Percentiles rank a stretch among this genome's conserved stretches.
Conservation (phyloP, 1,139 yeast species). For the Blastobotrys indianensis region DNA sequence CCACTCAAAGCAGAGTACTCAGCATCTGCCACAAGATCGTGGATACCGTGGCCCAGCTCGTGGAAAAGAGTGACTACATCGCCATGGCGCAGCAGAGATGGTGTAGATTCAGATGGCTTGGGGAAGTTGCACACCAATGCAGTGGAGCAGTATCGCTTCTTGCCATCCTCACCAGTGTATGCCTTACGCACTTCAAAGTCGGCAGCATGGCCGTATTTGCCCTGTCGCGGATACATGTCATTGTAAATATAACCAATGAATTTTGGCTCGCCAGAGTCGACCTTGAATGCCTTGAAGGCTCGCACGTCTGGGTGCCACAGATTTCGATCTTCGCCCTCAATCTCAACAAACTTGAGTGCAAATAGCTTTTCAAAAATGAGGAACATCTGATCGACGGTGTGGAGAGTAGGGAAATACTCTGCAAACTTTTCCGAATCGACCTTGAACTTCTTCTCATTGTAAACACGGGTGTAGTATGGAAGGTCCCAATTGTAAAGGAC, state of each 20-base stretch:
- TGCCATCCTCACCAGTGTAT: constrained; percentile 43
- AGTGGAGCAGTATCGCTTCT: constrained; percentile 61
- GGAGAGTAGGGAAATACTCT: constrained; percentile 71
- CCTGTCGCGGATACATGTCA: constrained; percentile 79
- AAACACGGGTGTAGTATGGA: constrained; percentile 55
- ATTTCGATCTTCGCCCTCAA: constrained; percentile 32
- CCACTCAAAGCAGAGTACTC: constrained; percentile 66
- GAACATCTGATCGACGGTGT: constrained; percentile 63
- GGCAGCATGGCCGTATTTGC: constrained; percentile 85
- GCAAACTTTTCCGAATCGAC: constrained; percentile 68
- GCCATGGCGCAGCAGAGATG: constrained; percentile 68
- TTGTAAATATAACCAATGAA: constrained; percentile 76
- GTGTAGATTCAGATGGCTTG: constrained; percentile 63
- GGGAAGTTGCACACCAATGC: constrained; percentile 83
- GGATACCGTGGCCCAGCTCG: constrained; percentile 87
- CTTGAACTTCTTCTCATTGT: constrained; percentile 60
- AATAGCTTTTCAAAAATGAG: constrained; percentile 62
- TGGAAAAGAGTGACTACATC: constrained; percentile 86
- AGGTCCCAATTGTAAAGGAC: constrained; percentile 69
- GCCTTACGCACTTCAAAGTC: constrained; percentile 69
- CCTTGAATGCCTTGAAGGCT: constrained; percentile 67
- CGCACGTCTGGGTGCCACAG: constrained; percentile 79
- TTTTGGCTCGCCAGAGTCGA: constrained; percentile 45
- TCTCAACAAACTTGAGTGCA: constrained; percentile 57
- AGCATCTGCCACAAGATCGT: constrained; percentile 64